These are phyloP conservation scores for Stemphylium beticola DNA, from an alignment of 2,329 filamentous ascomycete genomes.

Conservation along the genomic window DNA sequence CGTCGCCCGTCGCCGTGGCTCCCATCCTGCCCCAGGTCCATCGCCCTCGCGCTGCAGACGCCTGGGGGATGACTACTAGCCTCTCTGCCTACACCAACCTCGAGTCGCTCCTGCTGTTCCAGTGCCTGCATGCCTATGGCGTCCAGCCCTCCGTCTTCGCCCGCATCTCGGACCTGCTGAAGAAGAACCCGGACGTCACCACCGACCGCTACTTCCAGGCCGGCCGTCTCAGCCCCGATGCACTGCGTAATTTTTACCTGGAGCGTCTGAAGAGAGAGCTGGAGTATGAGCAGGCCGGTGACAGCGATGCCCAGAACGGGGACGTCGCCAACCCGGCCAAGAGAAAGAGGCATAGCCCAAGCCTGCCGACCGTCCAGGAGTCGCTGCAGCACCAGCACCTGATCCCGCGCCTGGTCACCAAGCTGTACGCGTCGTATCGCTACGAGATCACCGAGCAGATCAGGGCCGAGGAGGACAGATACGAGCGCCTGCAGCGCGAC, in stretches of 20 bases:
- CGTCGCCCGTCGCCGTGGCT: conserved; percentile 43
- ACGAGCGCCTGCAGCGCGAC: conserved; percentile 69
- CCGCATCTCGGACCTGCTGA: conserved; percentile 75
- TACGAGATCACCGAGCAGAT: conserved; percentile 73
- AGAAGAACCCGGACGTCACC: conserved; percentile 74
- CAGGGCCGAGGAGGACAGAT: conserved; percentile 73
- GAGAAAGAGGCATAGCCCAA: conserved; percentile 70
- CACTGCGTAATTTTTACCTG: conserved; percentile 79
- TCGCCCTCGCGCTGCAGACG: conserved; percentile 39
- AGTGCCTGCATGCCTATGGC: conserved; percentile 74
- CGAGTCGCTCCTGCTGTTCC: conserved; percentile 85
- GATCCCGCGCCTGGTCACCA: conserved; percentile 72
- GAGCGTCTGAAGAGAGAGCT: conserved; percentile 77
- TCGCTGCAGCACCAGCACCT: conserved; percentile 70
- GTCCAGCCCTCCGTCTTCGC: conserved; percentile 70
- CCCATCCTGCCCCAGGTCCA: conserved; percentile 36
- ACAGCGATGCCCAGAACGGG: conserved; percentile 49
- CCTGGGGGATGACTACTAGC: conserved; percentile 63
- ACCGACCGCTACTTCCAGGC: conserved; percentile 74
- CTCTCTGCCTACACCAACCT: conserved; percentile 77
- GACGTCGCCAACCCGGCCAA: conserved; percentile 63
- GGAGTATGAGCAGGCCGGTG: conserved; percentile 56
- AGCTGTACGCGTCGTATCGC: conserved; percentile 77
- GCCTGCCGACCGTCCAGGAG: conserved; percentile 69
- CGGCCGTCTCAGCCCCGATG: conserved; percentile 74